Evolutionary conservation across 208 protist species (phyloP), one percentile per base, ranked within the genome.

Genomic region (Herpetomonas samuelpessoai): DNA sequence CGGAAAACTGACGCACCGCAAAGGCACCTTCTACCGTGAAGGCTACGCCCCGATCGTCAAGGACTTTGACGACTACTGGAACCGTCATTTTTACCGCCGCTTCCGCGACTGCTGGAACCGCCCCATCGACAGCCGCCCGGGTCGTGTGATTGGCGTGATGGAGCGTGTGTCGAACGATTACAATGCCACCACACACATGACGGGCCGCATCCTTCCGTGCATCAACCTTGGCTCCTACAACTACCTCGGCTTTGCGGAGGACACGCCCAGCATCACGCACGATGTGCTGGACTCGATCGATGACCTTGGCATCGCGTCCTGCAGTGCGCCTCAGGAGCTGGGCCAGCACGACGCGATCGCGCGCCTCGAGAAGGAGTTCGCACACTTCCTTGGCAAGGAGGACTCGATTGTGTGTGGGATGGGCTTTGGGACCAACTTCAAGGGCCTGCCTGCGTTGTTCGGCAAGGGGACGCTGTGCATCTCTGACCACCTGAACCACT

Each of bases 141-240:
- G 92, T 10, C 80, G 92, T 50, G 80, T 91, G 28, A 92, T 98
- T 71, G 89, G 93, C 57, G 73, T 98, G 6, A 88, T 98, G 74
- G 89, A 97, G 63, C 84, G 97, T 48, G 63, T 68, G 9, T 90
- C 88, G 30, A 62, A 88, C 19, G 91, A 98, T 70, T 77, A 86
- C 79, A 95, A 95, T 62, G 57, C 64, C 46, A 95, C 83, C 19
- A 93, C 96, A 52, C 30, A 80, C 65, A 79, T 91, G 30, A 98
- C 88, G 14, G 94, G 93, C 52, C 57, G 80, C 48, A 80, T 80
- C 12, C 81, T 86, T 46, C 74, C 78, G 6, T 84, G 73, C 51
- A 74, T 99, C 38, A 99, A 99, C 80, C 69, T 99, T 26, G 91
- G 86, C 19, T 98, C 92, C 22, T 99, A 99, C 85, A 99, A 99